phyloP scores from a whole-genome alignment of 441 rosid genomes.

The Eruca vesicaria region DNA sequence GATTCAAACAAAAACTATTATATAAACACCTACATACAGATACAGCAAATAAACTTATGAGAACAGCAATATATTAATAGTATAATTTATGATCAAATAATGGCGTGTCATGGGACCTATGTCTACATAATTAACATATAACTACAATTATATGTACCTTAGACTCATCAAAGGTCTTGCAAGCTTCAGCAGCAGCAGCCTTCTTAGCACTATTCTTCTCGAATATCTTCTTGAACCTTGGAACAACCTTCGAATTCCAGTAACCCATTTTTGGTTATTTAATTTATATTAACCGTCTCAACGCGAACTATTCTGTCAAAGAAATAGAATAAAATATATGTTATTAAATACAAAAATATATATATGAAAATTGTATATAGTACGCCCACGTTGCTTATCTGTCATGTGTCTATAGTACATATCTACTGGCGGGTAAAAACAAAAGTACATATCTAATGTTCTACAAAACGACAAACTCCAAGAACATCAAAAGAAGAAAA shows the following conservation, averaged over 20 bases:
- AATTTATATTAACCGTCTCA: conserved; percentile 9
- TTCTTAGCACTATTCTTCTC: conserved; percentile 65
- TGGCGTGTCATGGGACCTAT: conserved; percentile 5
- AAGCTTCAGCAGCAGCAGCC: conserved; percentile 78
- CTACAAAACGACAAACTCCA: conserved; percentile 25
- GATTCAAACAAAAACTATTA: conserved; percentile 26
- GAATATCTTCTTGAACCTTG: conserved; percentile 77
- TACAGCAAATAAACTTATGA: not conserved
- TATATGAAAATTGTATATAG: not conserved
- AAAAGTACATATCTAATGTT: conserved; percentile 16
- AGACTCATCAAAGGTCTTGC: conserved; percentile 73
- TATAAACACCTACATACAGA: not conserved
- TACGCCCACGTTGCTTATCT: conserved; percentile 13
- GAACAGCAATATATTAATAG: not conserved
- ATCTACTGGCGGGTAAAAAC: conserved; percentile 20
- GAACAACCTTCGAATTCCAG: conserved; percentile 83
- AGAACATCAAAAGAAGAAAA: not conserved
- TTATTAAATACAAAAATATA: not conserved
- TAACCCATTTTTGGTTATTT: conserved; percentile 49
- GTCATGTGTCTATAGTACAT: conserved; percentile 20
- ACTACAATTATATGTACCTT: conserved; percentile 43
- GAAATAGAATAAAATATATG: not conserved
- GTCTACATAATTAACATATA: not conserved
- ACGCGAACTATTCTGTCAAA: conserved; percentile 9
- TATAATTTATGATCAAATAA: conserved; percentile 13